Evolutionary conservation across 495 filamentous ascomycete species (phyloP), one percentile per base, ranked within the genome.

Genomic region (Penicillium egyptiacum): DNA sequence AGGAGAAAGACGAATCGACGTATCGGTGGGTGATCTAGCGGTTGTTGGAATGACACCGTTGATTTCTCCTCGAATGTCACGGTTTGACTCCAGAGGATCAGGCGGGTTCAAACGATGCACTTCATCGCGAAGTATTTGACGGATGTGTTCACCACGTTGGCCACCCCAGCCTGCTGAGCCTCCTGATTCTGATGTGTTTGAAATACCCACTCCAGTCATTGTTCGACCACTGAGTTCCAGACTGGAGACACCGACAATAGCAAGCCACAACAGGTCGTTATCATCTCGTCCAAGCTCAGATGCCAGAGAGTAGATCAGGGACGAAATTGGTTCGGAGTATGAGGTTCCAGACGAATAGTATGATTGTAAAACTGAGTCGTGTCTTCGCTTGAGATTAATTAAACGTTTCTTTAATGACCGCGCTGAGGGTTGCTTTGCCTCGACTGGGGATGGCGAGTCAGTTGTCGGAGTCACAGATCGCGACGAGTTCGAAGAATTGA

Each of bases 211-310:
- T 23, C 91, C 91, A 6, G 87, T 86, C 58, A 88, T 88, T 11
- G 87, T 90, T 37, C 89, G 88, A 14, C 93, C 93, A 57, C 92
- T 96, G 0, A 97, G 83, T 67, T 96, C 93, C 69, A 94, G 85
- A 33, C 91, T 94, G 22, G 88, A 89, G 37, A 96, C 89, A 11
- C 94, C 94, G 22, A 98, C 88, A 60, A 98, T 96, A 10, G 91
- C 82, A 45, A 95, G 80, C 94, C 94, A 98, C 28, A 98, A 84
- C 28, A 97, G 76, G 63, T 98, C 92, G 63, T 98, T 98, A 65
- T 98, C 93, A 77, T 98, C 94, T 40, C 91, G 87, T 55, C 93
- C 95, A 11, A 98, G 83, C 61, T 97, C 94, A 2, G 92, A 96
- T 17, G 92, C 94, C 5, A 98, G 80, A 3, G 91, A 95, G 73